These are phyloP conservation scores for Iris macrosiphon DNA, from an alignment of 106 monocot species.

Conservation along the genomic window DNA sequence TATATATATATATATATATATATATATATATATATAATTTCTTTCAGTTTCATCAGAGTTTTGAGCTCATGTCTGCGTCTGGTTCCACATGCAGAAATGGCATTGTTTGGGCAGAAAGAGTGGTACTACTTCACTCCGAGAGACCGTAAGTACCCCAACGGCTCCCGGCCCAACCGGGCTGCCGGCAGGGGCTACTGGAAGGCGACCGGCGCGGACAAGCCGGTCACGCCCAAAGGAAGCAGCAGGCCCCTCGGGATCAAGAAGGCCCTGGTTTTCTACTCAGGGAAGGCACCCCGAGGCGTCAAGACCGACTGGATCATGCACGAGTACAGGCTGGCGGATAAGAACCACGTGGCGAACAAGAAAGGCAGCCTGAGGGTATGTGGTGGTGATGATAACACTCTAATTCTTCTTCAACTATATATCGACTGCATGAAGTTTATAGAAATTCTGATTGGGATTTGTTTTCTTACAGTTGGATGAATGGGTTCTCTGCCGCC, in stretches of 20 bases:
- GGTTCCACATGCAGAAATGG: conserved; percentile 23
- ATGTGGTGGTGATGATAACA: conserved; percentile 4
- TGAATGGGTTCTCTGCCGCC: conserved; percentile 57
- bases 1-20: no score
- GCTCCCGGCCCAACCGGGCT: conserved; percentile 40
- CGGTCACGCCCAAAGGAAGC: conserved; percentile 21
- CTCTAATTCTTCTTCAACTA: no score
- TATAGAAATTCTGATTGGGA: no score
- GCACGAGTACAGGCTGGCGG: conserved; percentile 70
- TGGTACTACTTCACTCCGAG: conserved; percentile 54
- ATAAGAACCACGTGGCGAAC: conserved; percentile 4
- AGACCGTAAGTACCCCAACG: conserved; percentile 27
- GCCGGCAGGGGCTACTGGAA: conserved; percentile 42
- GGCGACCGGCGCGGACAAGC: conserved; percentile 62
- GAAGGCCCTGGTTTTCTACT: conserved; percentile 65
- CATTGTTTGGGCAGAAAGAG: conserved; percentile 43
- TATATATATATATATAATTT: no score
- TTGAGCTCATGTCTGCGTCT: no score
- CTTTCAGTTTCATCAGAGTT: no score
- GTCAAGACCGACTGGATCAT: conserved; percentile 83
- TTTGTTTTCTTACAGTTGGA: conserved; percentile 33
- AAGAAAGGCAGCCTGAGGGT: conserved; percentile 49
- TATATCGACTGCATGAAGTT: no score
- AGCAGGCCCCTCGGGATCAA: conserved; percentile 35
- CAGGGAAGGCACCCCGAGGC: conserved; percentile 56